These are phyloP conservation scores for Quercus agrifolia DNA, from an alignment of 306 rosid species.

Conservation along the genomic window DNA sequence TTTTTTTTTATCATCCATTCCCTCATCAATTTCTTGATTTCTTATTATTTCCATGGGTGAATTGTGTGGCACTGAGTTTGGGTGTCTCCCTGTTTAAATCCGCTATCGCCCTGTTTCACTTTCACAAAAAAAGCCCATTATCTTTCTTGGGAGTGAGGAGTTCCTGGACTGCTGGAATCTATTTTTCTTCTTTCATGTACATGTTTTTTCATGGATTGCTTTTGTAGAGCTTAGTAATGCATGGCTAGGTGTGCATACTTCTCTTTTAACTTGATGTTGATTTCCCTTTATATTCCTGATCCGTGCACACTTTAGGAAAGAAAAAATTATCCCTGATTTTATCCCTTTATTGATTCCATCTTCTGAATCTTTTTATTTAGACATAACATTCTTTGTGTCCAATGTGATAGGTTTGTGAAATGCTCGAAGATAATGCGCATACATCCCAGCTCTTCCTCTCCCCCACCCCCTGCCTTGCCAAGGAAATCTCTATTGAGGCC, in stretches of 20 bases:
- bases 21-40: neutral
- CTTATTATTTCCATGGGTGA: neutral
- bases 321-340: neutral
- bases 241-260: neutral
- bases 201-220: neutral
- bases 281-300: neutral
- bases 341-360: neutral
- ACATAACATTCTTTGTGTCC: neutral
- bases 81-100: neutral
- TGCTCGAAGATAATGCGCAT: constrained; percentile 80
- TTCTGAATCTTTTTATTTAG: neutral
- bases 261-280: neutral
- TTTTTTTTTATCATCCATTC: neutral
- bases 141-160: neutral
- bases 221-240: neutral
- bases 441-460: no score
- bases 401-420: constrained; percentile 68
- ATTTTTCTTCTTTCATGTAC: neutral
- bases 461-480: no score
- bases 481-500: no score
- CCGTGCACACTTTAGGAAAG: neutral
- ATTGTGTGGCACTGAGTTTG: neutral
- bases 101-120: neutral
- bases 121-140: neutral
- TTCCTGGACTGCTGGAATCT: neutral